phyloP scores from a whole-genome alignment of 345 rosid species.

The Linum lewisii region DNA sequence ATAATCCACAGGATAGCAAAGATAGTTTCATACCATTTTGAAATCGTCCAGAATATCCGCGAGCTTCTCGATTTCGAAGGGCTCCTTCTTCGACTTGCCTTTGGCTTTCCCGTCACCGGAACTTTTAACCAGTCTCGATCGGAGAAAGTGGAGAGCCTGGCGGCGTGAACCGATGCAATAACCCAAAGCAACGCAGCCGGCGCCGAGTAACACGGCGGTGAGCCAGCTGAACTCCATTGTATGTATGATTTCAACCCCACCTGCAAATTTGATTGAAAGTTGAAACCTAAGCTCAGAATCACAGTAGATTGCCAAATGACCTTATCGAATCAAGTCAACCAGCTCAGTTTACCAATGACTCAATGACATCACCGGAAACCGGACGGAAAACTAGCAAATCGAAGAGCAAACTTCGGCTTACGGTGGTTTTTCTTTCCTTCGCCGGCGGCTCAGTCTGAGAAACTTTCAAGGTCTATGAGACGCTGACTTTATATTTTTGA shows the following conservation, averaged over 20 bases:
- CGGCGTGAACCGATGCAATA: conserved; percentile 58
- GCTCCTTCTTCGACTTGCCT: conserved; percentile 31
- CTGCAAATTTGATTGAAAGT: not conserved
- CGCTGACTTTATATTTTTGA: too few species aligned
- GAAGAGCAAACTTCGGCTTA: too few species aligned
- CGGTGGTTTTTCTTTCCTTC: too few species aligned
- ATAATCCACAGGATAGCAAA: not conserved
- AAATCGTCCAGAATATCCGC: conserved; percentile 80
- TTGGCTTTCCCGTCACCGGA: conserved; percentile 20
- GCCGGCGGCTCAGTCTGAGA: too few species aligned
- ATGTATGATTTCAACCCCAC: not conserved
- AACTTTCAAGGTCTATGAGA: too few species aligned
- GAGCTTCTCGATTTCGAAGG: conserved; percentile 71
- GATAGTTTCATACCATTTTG: conserved; percentile 52
- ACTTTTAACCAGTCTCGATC: conserved; percentile 22
- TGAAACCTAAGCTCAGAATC: not conserved
- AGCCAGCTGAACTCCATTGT: conserved; percentile 74
- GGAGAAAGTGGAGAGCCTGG: conserved; percentile 30
- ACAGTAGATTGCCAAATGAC: not conserved
- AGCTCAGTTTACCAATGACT: not conserved
- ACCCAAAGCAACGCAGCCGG: conserved; percentile 76
- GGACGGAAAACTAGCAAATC: not conserved
- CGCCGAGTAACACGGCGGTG: conserved; percentile 69
- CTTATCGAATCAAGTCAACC: not conserved
- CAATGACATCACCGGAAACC: not conserved